Evolutionary conservation across 768 basidiomycete species (phyloP).

Genomic region (Collybia nuda): DNA sequence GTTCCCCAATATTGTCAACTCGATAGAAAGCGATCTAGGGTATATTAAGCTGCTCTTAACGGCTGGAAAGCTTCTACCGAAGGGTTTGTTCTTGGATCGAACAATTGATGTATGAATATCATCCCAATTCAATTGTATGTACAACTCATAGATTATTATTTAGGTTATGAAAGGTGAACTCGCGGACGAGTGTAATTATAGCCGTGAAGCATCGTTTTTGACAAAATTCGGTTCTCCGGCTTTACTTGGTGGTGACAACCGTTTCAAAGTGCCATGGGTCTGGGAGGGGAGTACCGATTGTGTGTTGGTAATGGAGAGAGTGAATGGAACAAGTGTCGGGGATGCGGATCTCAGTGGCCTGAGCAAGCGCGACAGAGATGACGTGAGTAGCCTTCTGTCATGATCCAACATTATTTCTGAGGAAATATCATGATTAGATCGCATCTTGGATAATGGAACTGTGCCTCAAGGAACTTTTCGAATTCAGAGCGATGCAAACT

Average conservation of each 20-base stretch:
- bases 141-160: not conserved
- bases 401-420: not conserved
- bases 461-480: conserved; percentile 87
- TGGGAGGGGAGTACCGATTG: conserved; percentile 79
- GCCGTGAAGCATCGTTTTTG: conserved; percentile 75
- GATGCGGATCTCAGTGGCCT: conserved; percentile 55
- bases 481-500: conserved; percentile 94
- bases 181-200: conserved; percentile 90
- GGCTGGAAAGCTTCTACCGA: conserved; percentile 79
- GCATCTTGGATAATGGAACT: conserved; percentile 79
- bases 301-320: conserved; percentile 88
- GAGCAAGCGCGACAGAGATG: conserved; percentile 65
- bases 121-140: not conserved
- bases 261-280: conserved; percentile 86
- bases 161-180: conserved; percentile 89
- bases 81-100: conserved; percentile 86
- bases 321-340: conserved; percentile 80
- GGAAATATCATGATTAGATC: conserved; percentile 52
- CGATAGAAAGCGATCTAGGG: conserved; percentile 84
- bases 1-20: conserved; percentile 88
- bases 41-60: conserved; percentile 84
- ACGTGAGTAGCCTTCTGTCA: conserved; percentile 43
- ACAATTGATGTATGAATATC: conserved; percentile 63
- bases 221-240: conserved; percentile 53
- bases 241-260: conserved; percentile 52